Percentiles rank a stretch among this genome's conserved stretches.
Evolutionary conservation across 768 basidiomycete species (phyloP).

Genomic region (Tylopilus intermedius): DNA sequence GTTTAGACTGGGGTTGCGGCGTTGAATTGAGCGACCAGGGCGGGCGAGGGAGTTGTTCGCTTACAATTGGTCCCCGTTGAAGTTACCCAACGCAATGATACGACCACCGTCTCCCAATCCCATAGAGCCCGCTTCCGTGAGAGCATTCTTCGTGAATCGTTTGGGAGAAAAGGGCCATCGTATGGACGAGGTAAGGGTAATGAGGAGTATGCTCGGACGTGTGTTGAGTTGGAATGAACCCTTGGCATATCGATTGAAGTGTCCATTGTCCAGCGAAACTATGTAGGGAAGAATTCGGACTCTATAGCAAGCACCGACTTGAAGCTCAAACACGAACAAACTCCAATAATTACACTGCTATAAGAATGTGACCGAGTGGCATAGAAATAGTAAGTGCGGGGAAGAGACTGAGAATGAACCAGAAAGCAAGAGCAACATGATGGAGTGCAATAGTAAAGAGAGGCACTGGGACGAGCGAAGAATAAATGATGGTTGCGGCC

Average conservation of each 20-base stretch:
- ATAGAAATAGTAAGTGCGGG: too few species aligned
- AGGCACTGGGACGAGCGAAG: too few species aligned
- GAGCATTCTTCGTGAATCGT: slow-evolving; percentile 74
- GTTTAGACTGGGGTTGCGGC: slow-evolving; percentile 55
- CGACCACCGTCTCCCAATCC: slow-evolving; percentile 70
- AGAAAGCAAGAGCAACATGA: too few species aligned
- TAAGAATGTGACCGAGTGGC: too few species aligned
- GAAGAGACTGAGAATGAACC: too few species aligned
- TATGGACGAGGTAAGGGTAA: slow-evolving; percentile 29
- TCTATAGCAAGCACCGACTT: background rate
- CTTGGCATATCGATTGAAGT: slow-evolving; percentile 9
- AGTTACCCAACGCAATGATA: slow-evolving; percentile 89
- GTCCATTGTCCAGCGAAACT: background rate
- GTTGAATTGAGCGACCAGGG: background rate
- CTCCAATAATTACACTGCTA: too few species aligned
- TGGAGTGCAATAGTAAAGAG: too few species aligned
- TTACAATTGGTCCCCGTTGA: slow-evolving; percentile 93
- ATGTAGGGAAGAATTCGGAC: background rate
- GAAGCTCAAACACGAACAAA: slow-evolving; percentile 26
- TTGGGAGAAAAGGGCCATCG: slow-evolving; percentile 86
- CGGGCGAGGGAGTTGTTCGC: slow-evolving; percentile 24
- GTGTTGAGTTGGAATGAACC: background rate
- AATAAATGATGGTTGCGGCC: too few species aligned
- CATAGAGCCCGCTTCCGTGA: slow-evolving; percentile 74
- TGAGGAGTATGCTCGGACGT: slow-evolving; percentile 9